Evolutionary conservation across 192 early-diverging fungal genomes (phyloP).

Genomic region (Chytriomyces confervae): DNA sequence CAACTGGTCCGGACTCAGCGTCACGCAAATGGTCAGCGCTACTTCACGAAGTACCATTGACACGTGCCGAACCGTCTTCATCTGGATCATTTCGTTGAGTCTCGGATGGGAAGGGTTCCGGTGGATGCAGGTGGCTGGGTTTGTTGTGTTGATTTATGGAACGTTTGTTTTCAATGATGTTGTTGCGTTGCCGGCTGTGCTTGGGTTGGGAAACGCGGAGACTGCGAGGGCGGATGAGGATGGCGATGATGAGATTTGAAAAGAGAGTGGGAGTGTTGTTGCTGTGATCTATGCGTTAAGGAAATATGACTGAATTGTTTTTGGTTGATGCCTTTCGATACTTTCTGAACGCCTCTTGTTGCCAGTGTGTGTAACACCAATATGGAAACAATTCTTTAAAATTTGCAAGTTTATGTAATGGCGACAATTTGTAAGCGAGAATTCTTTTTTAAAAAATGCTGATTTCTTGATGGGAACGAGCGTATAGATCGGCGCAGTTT

Average conservation of each 20-base stretch:
- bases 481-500: too few species aligned
- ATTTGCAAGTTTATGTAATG: too few species aligned
- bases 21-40: slow-evolving; percentile 85
- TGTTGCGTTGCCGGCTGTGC: slow-evolving; percentile 7
- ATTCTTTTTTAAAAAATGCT: too few species aligned
- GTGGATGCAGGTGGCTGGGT: slow-evolving; percentile 90
- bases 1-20: slow-evolving; percentile 94
- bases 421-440: too few species aligned
- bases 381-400: too few species aligned
- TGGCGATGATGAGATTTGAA: slow-evolving; percentile 3
- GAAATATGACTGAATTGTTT: too few species aligned
- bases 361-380: too few species aligned
- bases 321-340: too few species aligned
- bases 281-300: neutral
- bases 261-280: too few species aligned
- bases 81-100: slow-evolving; percentile 89
- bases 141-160: slow-evolving; percentile 58
- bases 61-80: slow-evolving; percentile 93
- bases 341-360: too few species aligned
- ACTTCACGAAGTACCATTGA: slow-evolving; percentile 95
- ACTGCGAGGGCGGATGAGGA: neutral
- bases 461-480: too few species aligned
- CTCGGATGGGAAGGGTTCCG: slow-evolving; percentile 95
- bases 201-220: slow-evolving; percentile 12
- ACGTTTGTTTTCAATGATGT: slow-evolving; percentile 35